Conservation (phyloP, 768 basidiomycete genomes). For the Rhizopogon vesiculosus region DNA sequence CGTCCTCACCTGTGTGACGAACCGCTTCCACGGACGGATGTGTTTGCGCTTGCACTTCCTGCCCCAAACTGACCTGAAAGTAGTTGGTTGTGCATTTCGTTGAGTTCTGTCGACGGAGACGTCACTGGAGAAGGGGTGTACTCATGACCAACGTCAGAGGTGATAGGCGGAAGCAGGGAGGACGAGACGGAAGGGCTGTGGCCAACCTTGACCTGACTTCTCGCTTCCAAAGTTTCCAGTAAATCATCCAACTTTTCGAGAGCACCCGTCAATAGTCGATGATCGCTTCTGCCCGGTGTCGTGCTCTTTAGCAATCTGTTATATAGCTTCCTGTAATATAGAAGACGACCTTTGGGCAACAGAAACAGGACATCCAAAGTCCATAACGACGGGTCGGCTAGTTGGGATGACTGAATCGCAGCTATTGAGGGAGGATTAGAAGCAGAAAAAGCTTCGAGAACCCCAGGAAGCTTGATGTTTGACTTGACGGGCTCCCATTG, state of each 20-base stretch:
- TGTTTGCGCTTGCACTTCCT: conserved; percentile 38
- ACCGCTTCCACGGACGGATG: conserved; percentile 49
- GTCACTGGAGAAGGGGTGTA: neutral
- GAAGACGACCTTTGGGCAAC: conserved; percentile 77
- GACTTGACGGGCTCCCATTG: conserved; percentile 73
- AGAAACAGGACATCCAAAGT: conserved; percentile 86
- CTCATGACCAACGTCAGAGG: neutral
- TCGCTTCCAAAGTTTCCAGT: conserved; percentile 59
- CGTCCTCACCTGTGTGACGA: conserved; percentile 51
- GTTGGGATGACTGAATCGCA: conserved; percentile 27
- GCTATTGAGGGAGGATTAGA: conserved; percentile 54
- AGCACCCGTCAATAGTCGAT: conserved; percentile 74
- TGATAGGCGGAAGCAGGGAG: neutral
- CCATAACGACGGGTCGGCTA: conserved; percentile 51
- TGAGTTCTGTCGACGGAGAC: conserved; percentile 2
- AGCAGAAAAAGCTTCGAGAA: conserved; percentile 67
- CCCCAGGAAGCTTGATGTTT: conserved; percentile 64
- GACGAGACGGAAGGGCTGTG: neutral
- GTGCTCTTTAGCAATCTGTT: conserved; percentile 81
- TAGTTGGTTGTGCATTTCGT: neutral
- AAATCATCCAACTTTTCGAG: conserved; percentile 76
- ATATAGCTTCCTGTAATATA: conserved; percentile 92
- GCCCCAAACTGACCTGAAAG: conserved; percentile 18
- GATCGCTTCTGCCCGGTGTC: conserved; percentile 80
- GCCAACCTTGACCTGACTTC: conserved; percentile 37